phyloP scores from a whole-genome alignment of 345 rosid genomes.

The Melaleuca alternifolia region DNA sequence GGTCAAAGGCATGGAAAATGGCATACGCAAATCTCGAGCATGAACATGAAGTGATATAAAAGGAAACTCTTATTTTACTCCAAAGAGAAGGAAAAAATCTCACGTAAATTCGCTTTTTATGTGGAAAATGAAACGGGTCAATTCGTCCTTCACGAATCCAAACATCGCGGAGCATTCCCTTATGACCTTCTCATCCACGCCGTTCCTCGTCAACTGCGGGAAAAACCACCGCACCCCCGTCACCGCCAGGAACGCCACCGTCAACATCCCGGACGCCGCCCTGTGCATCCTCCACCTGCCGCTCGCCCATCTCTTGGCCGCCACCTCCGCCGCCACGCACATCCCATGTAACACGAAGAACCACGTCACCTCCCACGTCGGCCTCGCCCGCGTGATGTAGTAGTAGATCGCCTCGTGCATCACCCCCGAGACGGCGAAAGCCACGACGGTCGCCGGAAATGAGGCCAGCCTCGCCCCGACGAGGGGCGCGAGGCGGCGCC shows the following conservation, averaged over 20 bases:
- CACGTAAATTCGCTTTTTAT: neutral
- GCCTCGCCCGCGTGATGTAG: conserved; percentile 25
- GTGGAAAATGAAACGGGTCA: neutral
- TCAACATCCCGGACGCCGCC: conserved; percentile 19
- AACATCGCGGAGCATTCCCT: conserved; percentile 14
- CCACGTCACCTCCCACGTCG: conserved; percentile 73
- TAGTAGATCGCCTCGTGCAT: conserved; percentile 58
- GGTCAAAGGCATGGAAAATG: neutral
- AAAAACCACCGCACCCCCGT: conserved; percentile 39
- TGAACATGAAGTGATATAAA: too few relatives aligned
- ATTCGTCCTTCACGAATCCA: conserved; percentile 5
- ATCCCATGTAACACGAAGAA: conserved; percentile 53
- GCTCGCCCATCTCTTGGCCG: conserved; percentile 13
- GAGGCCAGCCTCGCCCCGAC: conserved; percentile 18
- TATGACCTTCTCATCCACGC: conserved; percentile 18
- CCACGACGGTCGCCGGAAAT: conserved; percentile 19
- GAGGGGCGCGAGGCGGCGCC: neutral
- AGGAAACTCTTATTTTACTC: too few relatives aligned
- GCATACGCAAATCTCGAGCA: too few relatives aligned
- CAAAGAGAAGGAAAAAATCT: too few relatives aligned
- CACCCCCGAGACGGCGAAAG: conserved; percentile 50
- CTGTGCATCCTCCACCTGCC: conserved; percentile 15
- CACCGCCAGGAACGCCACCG: conserved; percentile 21
- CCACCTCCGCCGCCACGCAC: conserved; percentile 31
- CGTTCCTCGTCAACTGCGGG: conserved; percentile 34